phyloP scores from a whole-genome alignment of 169 alveolate genomes.

The Eimeria sp. region DNA sequence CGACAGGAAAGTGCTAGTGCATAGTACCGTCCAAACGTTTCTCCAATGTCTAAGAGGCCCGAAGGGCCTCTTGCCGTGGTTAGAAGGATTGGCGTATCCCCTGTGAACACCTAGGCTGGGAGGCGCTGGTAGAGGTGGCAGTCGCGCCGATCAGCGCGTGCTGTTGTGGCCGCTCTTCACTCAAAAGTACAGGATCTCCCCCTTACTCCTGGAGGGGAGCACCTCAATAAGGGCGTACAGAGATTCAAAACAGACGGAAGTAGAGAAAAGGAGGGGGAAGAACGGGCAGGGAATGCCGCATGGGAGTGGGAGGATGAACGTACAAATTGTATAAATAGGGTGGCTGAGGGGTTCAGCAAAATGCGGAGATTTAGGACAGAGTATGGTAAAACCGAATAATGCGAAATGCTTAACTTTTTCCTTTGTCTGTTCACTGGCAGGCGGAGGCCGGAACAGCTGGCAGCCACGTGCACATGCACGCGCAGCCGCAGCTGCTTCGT shows the following conservation, averaged over 20 bases:
- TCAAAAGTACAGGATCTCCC: neutral
- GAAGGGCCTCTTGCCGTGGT: no score
- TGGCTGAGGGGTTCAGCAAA: neutral
- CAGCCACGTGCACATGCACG: neutral
- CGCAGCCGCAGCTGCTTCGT: conserved; percentile 6
- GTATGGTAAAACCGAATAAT: neutral
- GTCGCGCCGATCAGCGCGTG: neutral
- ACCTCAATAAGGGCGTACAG: neutral
- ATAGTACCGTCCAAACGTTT: no score
- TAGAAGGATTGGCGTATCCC: neutral
- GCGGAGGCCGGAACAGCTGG: neutral
- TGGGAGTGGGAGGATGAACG: neutral
- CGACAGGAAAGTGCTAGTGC: no score
- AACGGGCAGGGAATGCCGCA: neutral
- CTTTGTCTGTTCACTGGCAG: neutral
- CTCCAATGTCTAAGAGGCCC: no score
- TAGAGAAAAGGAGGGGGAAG: neutral
- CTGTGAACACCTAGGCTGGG: neutral
- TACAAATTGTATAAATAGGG: neutral
- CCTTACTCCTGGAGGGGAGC: neutral
- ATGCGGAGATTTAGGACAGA: neutral
- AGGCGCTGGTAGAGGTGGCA: neutral
- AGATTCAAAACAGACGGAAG: neutral
- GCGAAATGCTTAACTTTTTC: neutral
- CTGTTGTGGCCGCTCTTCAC: neutral